Evolutionary conservation across 1,284 basidiomycete species (phyloP), one percentile per base, ranked within the genome.

Genomic region (Moesziomyces globuligerus): DNA sequence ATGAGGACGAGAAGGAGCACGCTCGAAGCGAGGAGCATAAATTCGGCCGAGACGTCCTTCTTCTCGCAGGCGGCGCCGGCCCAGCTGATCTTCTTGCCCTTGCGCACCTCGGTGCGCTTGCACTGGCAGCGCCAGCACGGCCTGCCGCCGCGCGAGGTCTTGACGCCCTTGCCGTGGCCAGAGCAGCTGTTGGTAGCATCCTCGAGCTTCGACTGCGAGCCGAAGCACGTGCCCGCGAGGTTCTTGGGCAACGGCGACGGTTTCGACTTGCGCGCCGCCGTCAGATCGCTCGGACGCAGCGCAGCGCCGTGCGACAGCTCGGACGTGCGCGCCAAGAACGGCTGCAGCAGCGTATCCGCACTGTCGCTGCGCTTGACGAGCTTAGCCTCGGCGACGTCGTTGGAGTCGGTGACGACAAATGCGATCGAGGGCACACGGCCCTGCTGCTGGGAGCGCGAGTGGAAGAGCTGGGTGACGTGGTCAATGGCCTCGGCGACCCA

Each of bases 51-150:
- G 5, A 73, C 50, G 47, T 81, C 79, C 58, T 74, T 64, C 59
- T 79, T 81, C 68, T 81, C 74, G 50, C 79, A 81, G 18, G 79
- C 79, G 2, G 67, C 60, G 18, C 79, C 79, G 0, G 76, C 68
- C 75, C 75, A 81, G 51, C 72, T 54, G 2, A 49, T 55, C 39
- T 60, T 70, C 21, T 66, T 60, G 18, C 70, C 69, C 43, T 57
- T 52, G 23, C 57, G 56, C 37, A 51, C 50, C 43, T 70, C 64
- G 7, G 66, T 75, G 1, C 59, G n/a, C 28, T 53, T 42, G 67
- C 79, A 81, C 43, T 68, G 47, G 67, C 79, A 81, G 7, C 74
- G 57, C 42, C 60, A 81, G 62, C 79, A 80, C 34, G 66, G 48
- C 32, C 53, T 44, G 13, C 76, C 79, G 15, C 78, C 79, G 47